Evolutionary conservation across 768 basidiomycete genomes (phyloP), one percentile per base, ranked within the genome.

Genomic region (Termitomyces sp.): DNA sequence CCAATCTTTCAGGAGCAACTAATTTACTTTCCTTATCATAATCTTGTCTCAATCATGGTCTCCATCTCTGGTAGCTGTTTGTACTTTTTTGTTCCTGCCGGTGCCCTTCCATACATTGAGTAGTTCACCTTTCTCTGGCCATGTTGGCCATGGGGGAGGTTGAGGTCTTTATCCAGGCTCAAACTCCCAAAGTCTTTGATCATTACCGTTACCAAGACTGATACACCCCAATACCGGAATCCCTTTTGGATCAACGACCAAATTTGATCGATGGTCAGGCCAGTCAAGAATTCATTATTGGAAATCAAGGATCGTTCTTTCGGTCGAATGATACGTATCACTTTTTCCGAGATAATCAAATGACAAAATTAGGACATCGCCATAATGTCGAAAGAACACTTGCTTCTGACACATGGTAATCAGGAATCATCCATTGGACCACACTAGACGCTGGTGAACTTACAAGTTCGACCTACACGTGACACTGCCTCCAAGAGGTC

Each of bases 271-370:
- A 28, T 40, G 18, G 18, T 41, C 40, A 53, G 28, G 35, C 18
- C 14, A 38, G 10, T 28, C 52, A 41, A 26, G 26, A 53, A 38
- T 41, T 9, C 1, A 23, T 13, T 12, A n/a, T 32, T 38, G 35
- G 23, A 36, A 8, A 23, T 12, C 38, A 40, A 52, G 16, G 23
- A 54, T 28, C 5, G 23, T 52, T 40, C 38, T 54, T n/a, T 41
- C 18, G 28, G 40, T 54, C 53, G 32, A 26, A 41, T 26, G 28
- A 43, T 40, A 28, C 16, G 14, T 23, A 16, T 35, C 47, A 41
- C 44, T 55, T 60, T 60, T 33, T 50, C 55, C 50, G 59, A 50
- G 16, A 48, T 35, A 32, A 35, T 51, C 55, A 50, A 55, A 33
- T 44, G 54, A 60, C 32, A 32, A 30, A 23, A 35, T 23, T 13